Evolutionary conservation across 768 basidiomycete genomes (phyloP), one percentile per base, ranked within the genome.

Genomic region (Mycena polygramma): DNA sequence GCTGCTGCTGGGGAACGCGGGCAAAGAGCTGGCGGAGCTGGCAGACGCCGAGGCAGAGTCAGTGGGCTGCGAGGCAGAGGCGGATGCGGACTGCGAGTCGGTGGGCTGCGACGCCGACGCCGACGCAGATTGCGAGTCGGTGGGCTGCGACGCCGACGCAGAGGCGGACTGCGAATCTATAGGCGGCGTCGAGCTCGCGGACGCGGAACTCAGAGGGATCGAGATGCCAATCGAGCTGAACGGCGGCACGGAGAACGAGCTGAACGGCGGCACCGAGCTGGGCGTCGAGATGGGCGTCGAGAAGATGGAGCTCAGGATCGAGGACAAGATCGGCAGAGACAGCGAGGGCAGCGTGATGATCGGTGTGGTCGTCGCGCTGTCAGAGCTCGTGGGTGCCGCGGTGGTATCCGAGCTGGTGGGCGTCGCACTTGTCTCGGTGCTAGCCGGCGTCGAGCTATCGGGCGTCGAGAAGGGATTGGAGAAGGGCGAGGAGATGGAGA

Each of bases 1-100:
- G 17, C 57, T 46, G 62, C 26, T n/a, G 59, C 41, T 54, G 11
- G 63, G 51, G 43, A 64, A 45, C 19, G 26, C 41, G n/a, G 20
- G 26, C 39, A 41, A 20, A 15, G 58, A 59, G 30, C 45, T 17
- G 10, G 24, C 24, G 43, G 43, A 13, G n/a, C n/a, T n/a, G n/a
- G 41, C 11, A 41, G 41, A 30, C 30, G 30, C 30, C 30, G 20
- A 35, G 30, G 41, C 57, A 17, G 57, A 35, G 17, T 17, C 9
- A 20, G 19, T 13, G 15, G 57, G 37, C 22, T 24, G 41, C 26
- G 57, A 59, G 35, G 17, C 8, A 2, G 14, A 19, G 54, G 7
- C 36, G 22, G 14, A 19, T 36, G 7, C 36, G 22, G 55, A 15
- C 55, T 57, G 55, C 55, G 55, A 57, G 53, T 35, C 30, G 4